phyloP scores from a whole-genome alignment of 2,329 filamentous ascomycete species.

The Aspergillus neotritici region DNA sequence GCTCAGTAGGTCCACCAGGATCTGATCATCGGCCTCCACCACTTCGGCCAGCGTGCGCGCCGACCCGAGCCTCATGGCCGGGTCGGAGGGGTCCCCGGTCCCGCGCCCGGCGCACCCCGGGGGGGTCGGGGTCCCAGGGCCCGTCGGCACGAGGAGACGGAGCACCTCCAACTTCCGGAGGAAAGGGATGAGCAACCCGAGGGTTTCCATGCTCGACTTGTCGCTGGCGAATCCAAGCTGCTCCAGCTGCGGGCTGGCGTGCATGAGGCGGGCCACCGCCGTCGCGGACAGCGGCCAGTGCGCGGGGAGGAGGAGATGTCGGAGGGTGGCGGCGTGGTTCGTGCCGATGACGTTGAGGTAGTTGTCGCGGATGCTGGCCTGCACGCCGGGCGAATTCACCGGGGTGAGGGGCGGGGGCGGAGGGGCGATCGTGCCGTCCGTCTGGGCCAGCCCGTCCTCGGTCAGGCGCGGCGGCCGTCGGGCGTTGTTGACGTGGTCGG shows the following conservation, averaged over 20 bases:
- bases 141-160: constrained; percentile 36
- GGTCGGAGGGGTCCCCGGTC: neutral
- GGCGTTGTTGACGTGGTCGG: constrained; percentile 29
- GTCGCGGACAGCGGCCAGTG: constrained; percentile 49
- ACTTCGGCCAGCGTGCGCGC: constrained; percentile 28
- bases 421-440: constrained; percentile 17
- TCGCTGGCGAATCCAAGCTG: constrained; percentile 52
- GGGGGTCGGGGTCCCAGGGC: constrained; percentile 8
- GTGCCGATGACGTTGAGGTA: constrained; percentile 49
- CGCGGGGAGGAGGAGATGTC: constrained; percentile 53
- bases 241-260: constrained; percentile 52
- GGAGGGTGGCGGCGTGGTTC: constrained; percentile 48
- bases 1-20: constrained; percentile 28
- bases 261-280: constrained; percentile 48
- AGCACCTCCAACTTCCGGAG: constrained; percentile 37
- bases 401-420: constrained; percentile 22
- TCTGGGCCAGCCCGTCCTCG: too few relatives aligned
- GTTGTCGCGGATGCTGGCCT: constrained; percentile 35
- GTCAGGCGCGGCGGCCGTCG: constrained; percentile 12
- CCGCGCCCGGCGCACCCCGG: neutral
- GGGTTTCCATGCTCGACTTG: constrained; percentile 34
- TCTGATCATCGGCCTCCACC: constrained; percentile 33
- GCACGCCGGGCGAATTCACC: constrained; percentile 20
- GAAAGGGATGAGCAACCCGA: constrained; percentile 37
- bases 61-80: constrained; percentile 8